Base-by-base conservation (phyloP, 148 eudicot genomes). In the Arbutus unedo region DNA sequence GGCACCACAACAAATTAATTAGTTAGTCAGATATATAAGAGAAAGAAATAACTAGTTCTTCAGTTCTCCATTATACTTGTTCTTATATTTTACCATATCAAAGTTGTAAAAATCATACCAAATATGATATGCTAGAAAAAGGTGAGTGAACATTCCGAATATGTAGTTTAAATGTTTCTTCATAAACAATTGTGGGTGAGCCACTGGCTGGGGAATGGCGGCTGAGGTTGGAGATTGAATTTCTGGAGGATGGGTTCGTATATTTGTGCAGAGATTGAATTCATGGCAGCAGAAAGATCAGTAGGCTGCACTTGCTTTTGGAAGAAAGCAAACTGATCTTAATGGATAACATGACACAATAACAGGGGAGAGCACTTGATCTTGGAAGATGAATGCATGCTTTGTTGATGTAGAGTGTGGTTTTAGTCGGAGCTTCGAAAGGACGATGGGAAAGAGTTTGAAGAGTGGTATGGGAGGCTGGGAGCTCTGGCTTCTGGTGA, bases 181-280 rank as follows among this genome's bases (percentile, higher is more conserved):
- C 70, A 64, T 64, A 64, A 64, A 64, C 23, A 6, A 23, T 64
- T 31, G 70, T 64, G 70, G 14, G 38, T 64, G 15, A 64, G 15
- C 38, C 6, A 38, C 70, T n/a, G 7, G 2, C 5, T 8, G 25
- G 41, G 21, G 38, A 64, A 21, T 21, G 41, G 70, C 41, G 5
- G 70, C 41, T 64, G 70, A 64, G 41, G 25, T 2, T 64, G 41
- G 70, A 64, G 70, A 64, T 23, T 21, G 80, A 38, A 19, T 38
- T 41, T 78, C 67, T 3, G 4, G 21, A 16, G 49, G 4, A 7
- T 56, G 6, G 15, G 18, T 10, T 78, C 48, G 67, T 31, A 23
- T 51, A 8, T 77, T 49, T 47, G 53, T 84, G 83, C 85, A 84
- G 89, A 82, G 57, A 68, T 8, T 82, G 62, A 74, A 81, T 47